Conservation (phyloP, 2,329 filamentous ascomycete species). For the Metarhizium robertsii region DNA sequence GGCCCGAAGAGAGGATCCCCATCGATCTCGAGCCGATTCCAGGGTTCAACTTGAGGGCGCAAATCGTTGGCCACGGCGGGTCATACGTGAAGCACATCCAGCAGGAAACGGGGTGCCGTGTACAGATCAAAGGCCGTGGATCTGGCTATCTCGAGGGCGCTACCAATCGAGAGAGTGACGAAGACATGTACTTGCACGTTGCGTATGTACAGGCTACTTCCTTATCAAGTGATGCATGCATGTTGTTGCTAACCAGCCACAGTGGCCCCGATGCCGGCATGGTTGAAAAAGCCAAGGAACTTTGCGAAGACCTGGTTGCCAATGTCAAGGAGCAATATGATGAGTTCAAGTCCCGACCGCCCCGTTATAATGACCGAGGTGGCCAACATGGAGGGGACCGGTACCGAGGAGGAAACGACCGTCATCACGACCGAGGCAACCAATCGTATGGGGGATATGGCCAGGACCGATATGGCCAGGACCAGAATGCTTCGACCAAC, state of each 20-base stretch:
- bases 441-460: constrained; percentile 18
- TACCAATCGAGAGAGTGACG: constrained; percentile 85
- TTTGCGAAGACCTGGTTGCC: constrained; percentile 78
- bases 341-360: constrained; percentile 76
- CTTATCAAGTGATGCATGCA: no score
- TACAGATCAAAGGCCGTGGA: constrained; percentile 95
- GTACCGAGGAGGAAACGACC: constrained; percentile 20
- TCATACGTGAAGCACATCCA: constrained; percentile 98
- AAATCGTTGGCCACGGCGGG: constrained; percentile 90
- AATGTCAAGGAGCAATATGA: constrained; percentile 89
- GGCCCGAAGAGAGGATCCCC: constrained; percentile 92
- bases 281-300: constrained; percentile 77
- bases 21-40: constrained; percentile 84
- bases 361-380: constrained; percentile 47
- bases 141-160: constrained; percentile 88
- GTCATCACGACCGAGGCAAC: constrained; percentile 18
- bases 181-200: constrained; percentile 94
- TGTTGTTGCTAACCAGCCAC: constrained; percentile 5
- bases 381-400: constrained; percentile 21
- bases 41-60: constrained; percentile 91
- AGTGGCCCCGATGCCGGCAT: constrained; percentile 82
- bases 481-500: constrained; percentile 20
- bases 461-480: constrained; percentile 17
- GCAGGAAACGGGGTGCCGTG: constrained; percentile 85
- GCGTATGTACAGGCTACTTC: constrained; percentile 50